Base-by-base conservation (phyloP, 371 early-diverging fungal genomes). In the Umbelopsis sp. region DNA sequence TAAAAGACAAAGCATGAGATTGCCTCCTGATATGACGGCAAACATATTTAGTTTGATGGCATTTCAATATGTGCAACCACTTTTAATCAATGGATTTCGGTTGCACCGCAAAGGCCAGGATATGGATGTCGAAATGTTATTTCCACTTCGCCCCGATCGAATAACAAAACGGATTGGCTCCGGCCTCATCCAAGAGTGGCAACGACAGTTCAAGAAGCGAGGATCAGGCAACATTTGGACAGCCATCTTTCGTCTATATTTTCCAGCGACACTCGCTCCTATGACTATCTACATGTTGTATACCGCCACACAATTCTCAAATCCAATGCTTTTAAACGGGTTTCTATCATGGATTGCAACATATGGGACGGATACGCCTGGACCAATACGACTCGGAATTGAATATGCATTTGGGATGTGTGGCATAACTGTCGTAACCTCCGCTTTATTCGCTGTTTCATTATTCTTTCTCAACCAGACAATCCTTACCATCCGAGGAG, bases 361-460 rank as follows among this genome's bases (percentile, higher is more conserved):
- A 66, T 83, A 86, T 66, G 74, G 68, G 9, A 78, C 84, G 7
- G 76, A 81, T 29, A 66, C 74, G 1, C 86, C 85, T 41, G 75
- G 84, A 63, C 90, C 90, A n/a, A 76, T 83, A 5, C 85, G 90
- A 63, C 76, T 81, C 11, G 93, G 92, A 70, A 76, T 91, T 7
- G 64, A 65, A 72, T 65, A 50, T 45, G 41, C 74, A 71, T 70
- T 84, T 12, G 74, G 88, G 44, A 98, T 98, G 97, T 86, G 97
- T 50, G 24, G 86, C 2, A 87, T 91, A 24, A 93, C 96, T 50
- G 63, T 93, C 7, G 69, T 84, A 20, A 96, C 97, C 74, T 94
- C 96, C 0, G 72, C 90, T 53, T 86, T 94, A 24, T 85, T 96
- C 66, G 96, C 96, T 74, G 97, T 95, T 73, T 96, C 94, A 78